Base-by-base conservation (phyloP, 2,329 filamentous ascomycete species). In the Diaporthe australafricana region DNA sequence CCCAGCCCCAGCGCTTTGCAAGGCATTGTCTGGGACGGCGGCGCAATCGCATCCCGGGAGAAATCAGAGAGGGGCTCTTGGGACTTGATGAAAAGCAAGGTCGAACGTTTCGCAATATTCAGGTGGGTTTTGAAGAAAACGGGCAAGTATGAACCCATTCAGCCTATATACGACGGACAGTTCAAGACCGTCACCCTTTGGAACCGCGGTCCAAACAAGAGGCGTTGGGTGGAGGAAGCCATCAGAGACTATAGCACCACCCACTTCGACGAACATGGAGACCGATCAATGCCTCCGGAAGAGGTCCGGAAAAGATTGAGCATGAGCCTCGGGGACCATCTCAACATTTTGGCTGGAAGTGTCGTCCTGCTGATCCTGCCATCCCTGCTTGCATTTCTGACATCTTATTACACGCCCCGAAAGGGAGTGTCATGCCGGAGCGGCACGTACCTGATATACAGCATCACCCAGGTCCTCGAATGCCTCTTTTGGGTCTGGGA, bases 331-430 rank as follows among this genome's bases (percentile, higher is more conserved):
- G 47, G 63, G n/a, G 70, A 71, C 20, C 17, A 45, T 16, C 5
- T 55, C 22, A 35, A 62, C 8, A 56, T 56, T 20, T 11, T 52
- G 20, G 20, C 27, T 30, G 70, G 45, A 27, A 53, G 62, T 40
- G 25, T 32, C 17, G 27, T 71, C 9, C 53, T 71, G 22, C 22
- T 71, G 8, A 30, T 71, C 20, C 4, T 38, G 22, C 70, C 81
- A 6, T 79, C 77, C 40, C 52, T 74, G 45, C 77, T 83, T 42
- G 80, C 81, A 2, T 81, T 81, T 67, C 68, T 81, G 9, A 78
- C 77, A 1, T 80, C 79, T 17, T 82, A 79, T 55, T 78, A 79
- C 70, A 78, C 76, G 1, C 77, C 77, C 1, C 75, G 74, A 22
- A 56, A 76, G 35, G 77, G 77, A 0, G 62, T 78, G 1, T 75